Percentiles rank a stretch among this genome's conserved stretches.
These are phyloP conservation scores for Thraustochytrium striatum DNA, from an alignment of 352 stramenopile species.

Conservation along the genomic window DNA sequence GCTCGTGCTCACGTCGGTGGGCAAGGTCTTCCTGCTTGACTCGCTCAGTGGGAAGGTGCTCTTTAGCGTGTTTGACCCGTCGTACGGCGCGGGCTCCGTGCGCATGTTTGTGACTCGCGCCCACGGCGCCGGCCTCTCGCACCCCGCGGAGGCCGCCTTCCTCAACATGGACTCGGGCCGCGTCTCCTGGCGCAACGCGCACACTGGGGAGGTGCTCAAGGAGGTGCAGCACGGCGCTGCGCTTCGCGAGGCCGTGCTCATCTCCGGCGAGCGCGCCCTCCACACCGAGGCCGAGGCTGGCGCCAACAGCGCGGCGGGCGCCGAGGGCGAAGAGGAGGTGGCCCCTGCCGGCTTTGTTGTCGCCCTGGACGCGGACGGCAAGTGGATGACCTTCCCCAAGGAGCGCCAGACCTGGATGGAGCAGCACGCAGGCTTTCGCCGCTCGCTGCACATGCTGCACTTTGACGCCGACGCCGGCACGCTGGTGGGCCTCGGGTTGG, in stretches of 20 bases:
- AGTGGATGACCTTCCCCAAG: not conserved
- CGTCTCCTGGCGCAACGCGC: constrained; percentile 31
- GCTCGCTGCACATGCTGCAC: not conserved
- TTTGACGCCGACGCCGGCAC: not conserved
- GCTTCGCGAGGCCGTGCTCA: not conserved
- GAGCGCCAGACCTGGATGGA: too few species aligned
- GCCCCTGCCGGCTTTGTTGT: constrained; percentile 11
- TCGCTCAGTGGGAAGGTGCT: constrained; percentile 1
- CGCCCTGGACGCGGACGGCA: not conserved
- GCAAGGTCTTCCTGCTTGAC: constrained; percentile 36
- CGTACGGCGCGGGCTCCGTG: not conserved
- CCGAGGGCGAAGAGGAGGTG: constrained; percentile 16
- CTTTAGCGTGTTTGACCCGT: not conserved
- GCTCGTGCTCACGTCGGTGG: not conserved
- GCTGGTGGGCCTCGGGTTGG: not conserved
- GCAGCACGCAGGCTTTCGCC: not conserved
- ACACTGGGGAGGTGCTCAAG: not conserved
- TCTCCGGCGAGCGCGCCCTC: not conserved
- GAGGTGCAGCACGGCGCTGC: not conserved
- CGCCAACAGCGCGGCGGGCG: not conserved
- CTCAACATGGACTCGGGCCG: not conserved
- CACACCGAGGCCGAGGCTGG: not conserved
- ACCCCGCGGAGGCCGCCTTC: constrained; percentile 32
- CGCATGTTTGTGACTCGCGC: constrained; percentile 18
- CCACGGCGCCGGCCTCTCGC: constrained; percentile 2